Evolutionary conservation across 495 filamentous ascomycete genomes (phyloP).

Genomic region (Neurospora terricola): DNA sequence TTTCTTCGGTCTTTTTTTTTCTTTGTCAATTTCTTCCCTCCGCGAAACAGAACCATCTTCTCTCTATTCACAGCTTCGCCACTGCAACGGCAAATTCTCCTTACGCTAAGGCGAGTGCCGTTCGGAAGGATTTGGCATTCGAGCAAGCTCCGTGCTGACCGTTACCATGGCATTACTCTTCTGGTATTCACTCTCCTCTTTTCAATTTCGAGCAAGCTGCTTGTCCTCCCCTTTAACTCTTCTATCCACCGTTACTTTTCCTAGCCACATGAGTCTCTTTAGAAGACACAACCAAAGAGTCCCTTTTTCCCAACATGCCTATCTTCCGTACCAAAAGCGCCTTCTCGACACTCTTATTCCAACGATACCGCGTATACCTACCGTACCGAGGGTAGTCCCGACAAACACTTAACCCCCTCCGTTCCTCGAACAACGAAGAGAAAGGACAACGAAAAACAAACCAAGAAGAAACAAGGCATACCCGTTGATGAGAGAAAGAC

Average conservation of each 20-base stretch:
- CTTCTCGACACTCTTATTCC: neutral
- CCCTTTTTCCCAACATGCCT: neutral
- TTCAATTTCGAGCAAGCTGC: neutral
- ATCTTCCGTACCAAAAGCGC: neutral
- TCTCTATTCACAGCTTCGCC: neutral
- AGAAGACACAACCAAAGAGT: neutral
- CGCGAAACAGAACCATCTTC: neutral
- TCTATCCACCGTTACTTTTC: neutral
- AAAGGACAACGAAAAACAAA: neutral
- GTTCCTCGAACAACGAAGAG: neutral
- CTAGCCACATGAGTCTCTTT: neutral
- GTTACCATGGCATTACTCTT: neutral
- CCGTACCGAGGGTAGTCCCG: neutral
- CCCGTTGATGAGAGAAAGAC: neutral
- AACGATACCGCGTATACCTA: neutral
- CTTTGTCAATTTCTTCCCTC: neutral
- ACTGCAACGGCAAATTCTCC: neutral
- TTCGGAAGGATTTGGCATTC: neutral
- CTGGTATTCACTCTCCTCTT: neutral
- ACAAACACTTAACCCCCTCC: neutral
- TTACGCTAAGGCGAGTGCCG: neutral
- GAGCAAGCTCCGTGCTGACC: neutral
- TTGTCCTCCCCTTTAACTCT: neutral
- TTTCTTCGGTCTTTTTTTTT: neutral
- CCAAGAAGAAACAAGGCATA: neutral